Conservation (phyloP, 768 basidiomycete genomes). For the Macrolepiota dolichaula region DNA sequence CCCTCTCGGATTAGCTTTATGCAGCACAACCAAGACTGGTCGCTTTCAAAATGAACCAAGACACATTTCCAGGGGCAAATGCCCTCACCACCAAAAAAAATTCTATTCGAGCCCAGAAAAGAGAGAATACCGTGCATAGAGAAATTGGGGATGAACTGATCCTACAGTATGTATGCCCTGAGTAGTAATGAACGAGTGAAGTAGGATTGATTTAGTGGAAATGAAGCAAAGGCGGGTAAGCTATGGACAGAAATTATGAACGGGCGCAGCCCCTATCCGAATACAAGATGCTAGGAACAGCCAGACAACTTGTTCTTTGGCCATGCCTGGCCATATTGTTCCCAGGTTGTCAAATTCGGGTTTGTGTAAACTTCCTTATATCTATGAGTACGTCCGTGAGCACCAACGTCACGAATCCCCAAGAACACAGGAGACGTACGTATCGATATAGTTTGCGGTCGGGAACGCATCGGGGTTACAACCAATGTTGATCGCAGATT, state of each 20-base stretch:
- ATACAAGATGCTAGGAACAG: not conserved
- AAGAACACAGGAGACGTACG: constrained; percentile 31
- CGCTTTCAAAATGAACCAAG: not conserved
- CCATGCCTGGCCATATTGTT: constrained; percentile 42
- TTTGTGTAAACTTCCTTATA: constrained; percentile 66
- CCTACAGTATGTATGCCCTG: not conserved
- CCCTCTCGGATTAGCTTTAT: not conserved
- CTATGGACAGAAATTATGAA: not conserved
- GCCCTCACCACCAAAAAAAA: not conserved
- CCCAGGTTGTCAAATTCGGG: constrained; percentile 46
- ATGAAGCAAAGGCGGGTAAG: not conserved
- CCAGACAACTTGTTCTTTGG: constrained; percentile 47
- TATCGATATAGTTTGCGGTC: constrained; percentile 67
- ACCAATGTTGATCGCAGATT: constrained; percentile 45
- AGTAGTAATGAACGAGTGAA: not conserved
- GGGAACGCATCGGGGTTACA: constrained; percentile 70
- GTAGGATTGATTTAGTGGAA: not conserved
- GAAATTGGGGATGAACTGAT: not conserved
- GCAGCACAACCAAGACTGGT: not conserved
- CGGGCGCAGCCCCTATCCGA: not conserved
- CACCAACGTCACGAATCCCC: constrained; percentile 11
- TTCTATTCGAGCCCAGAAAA: not conserved
- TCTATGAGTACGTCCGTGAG: constrained; percentile 25
- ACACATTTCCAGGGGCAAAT: not conserved
- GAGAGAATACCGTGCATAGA: not conserved